These are phyloP conservation scores for Pseudocercospora pini-densiflorae DNA, from an alignment of 2,329 filamentous ascomycete species.

Conservation along the genomic window DNA sequence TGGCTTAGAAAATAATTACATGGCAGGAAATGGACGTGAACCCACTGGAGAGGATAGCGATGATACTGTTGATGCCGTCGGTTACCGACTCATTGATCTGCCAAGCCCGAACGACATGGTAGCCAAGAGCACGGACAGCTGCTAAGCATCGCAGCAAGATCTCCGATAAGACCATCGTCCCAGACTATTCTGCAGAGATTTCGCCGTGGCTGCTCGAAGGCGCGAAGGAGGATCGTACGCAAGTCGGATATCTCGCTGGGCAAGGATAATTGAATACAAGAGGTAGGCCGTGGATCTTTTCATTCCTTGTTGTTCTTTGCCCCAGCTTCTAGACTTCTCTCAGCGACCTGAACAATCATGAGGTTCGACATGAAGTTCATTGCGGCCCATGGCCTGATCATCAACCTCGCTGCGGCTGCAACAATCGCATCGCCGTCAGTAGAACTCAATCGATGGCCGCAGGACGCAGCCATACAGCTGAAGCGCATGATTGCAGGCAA, in stretches of 20 bases:
- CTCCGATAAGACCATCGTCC: not conserved
- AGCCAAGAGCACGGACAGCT: slow-evolving; percentile 1
- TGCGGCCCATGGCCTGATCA: not conserved
- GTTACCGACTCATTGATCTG: slow-evolving; percentile 55
- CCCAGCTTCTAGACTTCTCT: not conserved
- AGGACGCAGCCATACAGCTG: slow-evolving; percentile 23
- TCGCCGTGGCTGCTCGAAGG: not conserved
- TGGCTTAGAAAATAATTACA: no score
- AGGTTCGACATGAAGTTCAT: not conserved
- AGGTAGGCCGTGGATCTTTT: not conserved
- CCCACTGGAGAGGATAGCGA: not conserved
- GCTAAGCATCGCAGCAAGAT: not conserved
- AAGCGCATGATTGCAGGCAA: slow-evolving; percentile 26
- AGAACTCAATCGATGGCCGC: slow-evolving; percentile 25
- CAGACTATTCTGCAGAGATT: not conserved
- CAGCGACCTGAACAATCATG: not conserved
- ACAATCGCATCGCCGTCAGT: not conserved
- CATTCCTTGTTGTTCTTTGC: not conserved
- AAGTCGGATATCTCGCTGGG: not conserved
- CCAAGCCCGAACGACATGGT: not conserved
- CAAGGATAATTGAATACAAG: not conserved
- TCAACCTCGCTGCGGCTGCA: not conserved
- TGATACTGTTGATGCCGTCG: not conserved
- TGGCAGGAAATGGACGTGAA: not conserved
- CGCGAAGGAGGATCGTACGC: not conserved